Evolutionary conservation across 1,139 yeast species (phyloP).

Genomic region (Taphrina populina): DNA sequence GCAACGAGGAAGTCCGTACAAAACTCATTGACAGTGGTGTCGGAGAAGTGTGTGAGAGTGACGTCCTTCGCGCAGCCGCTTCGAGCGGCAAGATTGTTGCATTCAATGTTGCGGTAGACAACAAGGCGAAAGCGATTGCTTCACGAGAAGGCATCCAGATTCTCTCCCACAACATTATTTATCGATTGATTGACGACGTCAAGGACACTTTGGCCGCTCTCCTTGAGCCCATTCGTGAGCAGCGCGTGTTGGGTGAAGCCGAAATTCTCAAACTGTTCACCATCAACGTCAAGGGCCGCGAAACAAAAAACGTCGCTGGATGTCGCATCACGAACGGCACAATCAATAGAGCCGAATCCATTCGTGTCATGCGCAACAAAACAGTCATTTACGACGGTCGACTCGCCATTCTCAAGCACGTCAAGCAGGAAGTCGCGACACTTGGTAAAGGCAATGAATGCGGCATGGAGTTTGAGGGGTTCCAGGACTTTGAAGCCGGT

Average conservation of each 20-base stretch:
- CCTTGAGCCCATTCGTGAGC: conserved; percentile 67
- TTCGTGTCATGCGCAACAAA: conserved; percentile 62
- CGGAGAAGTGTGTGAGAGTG: conserved; percentile 82
- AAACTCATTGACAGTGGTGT: conserved; percentile 71
- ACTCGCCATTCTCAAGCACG: conserved; percentile 72
- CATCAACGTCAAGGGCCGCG: conserved; percentile 57
- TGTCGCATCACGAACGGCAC: conserved; percentile 75
- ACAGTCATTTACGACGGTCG: conserved; percentile 64
- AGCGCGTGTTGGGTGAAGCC: conserved; percentile 66
- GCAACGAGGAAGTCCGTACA: conserved; percentile 79
- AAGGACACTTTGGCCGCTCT: conserved; percentile 61
- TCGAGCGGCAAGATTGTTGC: conserved; percentile 63
- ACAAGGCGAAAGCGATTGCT: conserved; percentile 63
- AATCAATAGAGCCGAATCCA: conserved; percentile 58
- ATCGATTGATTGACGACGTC: conserved; percentile 82
- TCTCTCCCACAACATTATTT: conserved; percentile 73
- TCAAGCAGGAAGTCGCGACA: conserved; percentile 74
- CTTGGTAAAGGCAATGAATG: conserved; percentile 86
- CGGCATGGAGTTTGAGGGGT: conserved; percentile 71
- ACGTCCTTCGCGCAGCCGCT: conserved; percentile 75
- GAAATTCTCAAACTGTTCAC: conserved; percentile 70
- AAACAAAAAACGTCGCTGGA: conserved; percentile 72
- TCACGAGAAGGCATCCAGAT: conserved; percentile 60
- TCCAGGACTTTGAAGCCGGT: conserved; percentile 71
- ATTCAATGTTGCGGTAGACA: conserved; percentile 72